These are phyloP conservation scores for Drechslera avenae DNA, from an alignment of 2,329 filamentous ascomycete genomes.

Conservation along the genomic window DNA sequence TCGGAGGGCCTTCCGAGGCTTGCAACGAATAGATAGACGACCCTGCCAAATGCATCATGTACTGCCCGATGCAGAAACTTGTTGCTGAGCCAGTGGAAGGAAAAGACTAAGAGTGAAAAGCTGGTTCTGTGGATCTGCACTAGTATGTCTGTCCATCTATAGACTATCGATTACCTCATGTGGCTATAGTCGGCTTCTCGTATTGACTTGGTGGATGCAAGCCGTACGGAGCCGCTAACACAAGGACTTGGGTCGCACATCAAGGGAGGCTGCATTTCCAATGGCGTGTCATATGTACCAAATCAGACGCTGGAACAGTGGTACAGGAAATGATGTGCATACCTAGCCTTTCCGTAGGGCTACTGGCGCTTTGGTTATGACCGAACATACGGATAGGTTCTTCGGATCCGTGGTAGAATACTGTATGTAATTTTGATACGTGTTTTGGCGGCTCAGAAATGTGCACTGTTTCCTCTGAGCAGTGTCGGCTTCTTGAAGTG, in stretches of 20 bases:
- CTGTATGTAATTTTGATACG: too few relatives aligned
- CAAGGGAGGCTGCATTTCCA: background rate
- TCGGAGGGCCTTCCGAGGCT: too few relatives aligned
- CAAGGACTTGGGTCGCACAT: background rate
- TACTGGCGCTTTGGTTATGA: background rate
- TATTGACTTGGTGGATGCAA: background rate
- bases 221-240: background rate
- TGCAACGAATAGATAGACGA: too few relatives aligned
- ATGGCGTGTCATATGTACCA: slow-evolving; percentile 2
- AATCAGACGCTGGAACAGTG: background rate
- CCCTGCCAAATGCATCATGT: too few relatives aligned
- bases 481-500: too few relatives aligned
- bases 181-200: background rate
- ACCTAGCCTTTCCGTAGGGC: slow-evolving; percentile 1
- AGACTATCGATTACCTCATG: background rate
- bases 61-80: too few relatives aligned
- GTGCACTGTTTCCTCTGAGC: too few relatives aligned
- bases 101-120: too few relatives aligned
- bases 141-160: background rate
- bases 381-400: background rate
- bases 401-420: background rate
- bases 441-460: too few relatives aligned
- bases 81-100: too few relatives aligned
- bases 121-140: background rate
- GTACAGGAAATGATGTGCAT: slow-evolving; percentile 13